Base-by-base conservation (phyloP, 306 rosid species). In the Crataegus laevigata region DNA sequence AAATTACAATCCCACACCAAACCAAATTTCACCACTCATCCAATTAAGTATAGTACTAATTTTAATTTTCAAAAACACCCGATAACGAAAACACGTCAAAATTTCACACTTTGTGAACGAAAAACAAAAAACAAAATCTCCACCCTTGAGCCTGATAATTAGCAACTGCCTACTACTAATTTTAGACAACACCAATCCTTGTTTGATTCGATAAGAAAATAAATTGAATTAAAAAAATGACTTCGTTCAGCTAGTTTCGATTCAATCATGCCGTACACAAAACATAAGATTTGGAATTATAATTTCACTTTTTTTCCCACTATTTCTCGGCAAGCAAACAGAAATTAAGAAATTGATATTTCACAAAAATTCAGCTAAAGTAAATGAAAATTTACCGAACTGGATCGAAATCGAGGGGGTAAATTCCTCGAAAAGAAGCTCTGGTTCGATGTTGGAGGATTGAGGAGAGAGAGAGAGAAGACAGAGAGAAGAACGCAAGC, bases 401-500 rank as follows among this genome's bases (percentile, higher is more conserved):
- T 7, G 45, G 57, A 80, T 32, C n/a, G 29, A 32, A 70, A 58
- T 67, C 55, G 17, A 26, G 13, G 25, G 8, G 3, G 22, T 60
- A 47, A 43, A 55, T 55, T 47, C 57, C 67, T 64, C 8, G 72
- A 52, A 29, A 64, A 54, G 76, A 65, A 64, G 77, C 45, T 63
- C 57, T 68, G 24, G 60, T 57, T 68, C 79, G 76, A 51, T 3
- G 76, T 63, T 17, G 73, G 45, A 36, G 9, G 71, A 38, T 78
- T 76, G 83, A 83, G 72, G 77, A 51, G 67, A 50, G 69, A 73
- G 26, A 65, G 59, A 25, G 74, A 17, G 78, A 74, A 64, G 65
- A 81, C 38, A 34, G 76, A 66, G 65, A 82, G 42, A 71, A 50
- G 66, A 74, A 59, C 10, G 73, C 72, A 87, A 66, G 77, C 87